Percentiles rank a stretch among this genome's conserved stretches.
phyloP scores from a whole-genome alignment of 2,329 filamentous ascomycete species.

The Fusarium bactridioides region DNA sequence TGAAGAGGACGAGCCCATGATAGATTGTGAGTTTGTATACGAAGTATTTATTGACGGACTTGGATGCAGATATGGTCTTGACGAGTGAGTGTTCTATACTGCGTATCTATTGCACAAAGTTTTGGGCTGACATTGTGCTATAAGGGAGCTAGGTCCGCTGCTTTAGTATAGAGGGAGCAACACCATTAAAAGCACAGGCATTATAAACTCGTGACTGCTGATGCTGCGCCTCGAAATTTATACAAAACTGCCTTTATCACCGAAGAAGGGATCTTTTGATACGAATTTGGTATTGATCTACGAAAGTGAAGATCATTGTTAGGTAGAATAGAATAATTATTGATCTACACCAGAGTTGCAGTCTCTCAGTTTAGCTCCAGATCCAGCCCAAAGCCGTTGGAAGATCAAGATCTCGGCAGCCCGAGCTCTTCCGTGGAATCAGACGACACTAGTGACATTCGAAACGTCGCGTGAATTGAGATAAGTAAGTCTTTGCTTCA shows the following conservation, averaged over 20 bases:
- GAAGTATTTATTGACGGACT: background rate
- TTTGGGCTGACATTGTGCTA: background rate
- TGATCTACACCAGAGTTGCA: conserved; percentile 9
- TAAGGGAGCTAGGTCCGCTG: background rate
- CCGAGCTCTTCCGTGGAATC: background rate
- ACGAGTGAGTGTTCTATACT: background rate
- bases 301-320: background rate
- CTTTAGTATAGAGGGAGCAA: background rate
- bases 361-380: conserved; percentile 13
- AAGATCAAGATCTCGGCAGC: conserved; percentile 17
- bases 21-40: background rate
- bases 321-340: background rate
- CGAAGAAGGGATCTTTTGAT: background rate
- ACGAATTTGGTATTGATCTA: background rate
- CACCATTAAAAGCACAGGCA: background rate
- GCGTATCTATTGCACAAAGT: background rate
- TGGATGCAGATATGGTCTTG: background rate
- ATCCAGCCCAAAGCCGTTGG: conserved; percentile 5
- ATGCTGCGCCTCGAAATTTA: background rate
- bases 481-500: conserved; percentile 2
- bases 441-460: conserved; percentile 13
- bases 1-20: conserved; percentile 24
- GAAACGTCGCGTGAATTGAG: conserved; percentile 8
- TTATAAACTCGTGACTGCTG: background rate
- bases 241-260: background rate